Conservation (phyloP, 257 asterid genomes). For the Perilla frutescens region DNA sequence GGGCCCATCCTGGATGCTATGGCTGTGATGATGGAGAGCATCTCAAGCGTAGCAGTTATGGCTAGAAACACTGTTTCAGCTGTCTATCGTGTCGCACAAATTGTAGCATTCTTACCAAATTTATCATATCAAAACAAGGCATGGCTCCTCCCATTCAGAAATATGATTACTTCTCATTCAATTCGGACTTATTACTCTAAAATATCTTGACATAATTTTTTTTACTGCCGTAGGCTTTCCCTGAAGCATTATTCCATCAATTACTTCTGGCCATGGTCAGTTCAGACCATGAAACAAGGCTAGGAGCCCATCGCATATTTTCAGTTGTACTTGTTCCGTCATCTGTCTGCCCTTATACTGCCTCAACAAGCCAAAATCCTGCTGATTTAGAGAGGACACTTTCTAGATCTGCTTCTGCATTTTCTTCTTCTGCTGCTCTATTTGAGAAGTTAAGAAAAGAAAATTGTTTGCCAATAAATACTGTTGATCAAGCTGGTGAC, state of each 20-base stretch:
- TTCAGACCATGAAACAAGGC: constrained; percentile 74
- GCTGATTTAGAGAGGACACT: constrained; percentile 63
- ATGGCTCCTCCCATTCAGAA: constrained; percentile 35
- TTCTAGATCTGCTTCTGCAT: constrained; percentile 69
- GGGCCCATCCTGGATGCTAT: constrained; percentile 80
- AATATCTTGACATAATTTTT: constrained; percentile 20
- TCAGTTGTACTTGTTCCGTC: constrained; percentile 81
- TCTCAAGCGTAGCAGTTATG: constrained; percentile 67
- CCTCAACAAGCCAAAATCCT: constrained; percentile 40
- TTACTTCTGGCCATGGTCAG: constrained; percentile 71
- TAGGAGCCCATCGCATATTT: constrained; percentile 77
- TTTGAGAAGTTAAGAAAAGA: constrained; percentile 61
- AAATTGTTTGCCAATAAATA: constrained; percentile 36
- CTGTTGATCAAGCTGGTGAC: constrained; percentile 50
- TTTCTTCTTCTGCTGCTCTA: constrained; percentile 75
- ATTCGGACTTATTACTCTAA: constrained; percentile 25
- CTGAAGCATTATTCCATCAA: constrained; percentile 81
- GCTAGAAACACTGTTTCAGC: constrained; percentile 72
- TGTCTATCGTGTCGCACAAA: constrained; percentile 68
- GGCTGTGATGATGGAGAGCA: constrained; percentile 85
- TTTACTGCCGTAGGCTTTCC: constrained; percentile 60
- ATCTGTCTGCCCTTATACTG: constrained; percentile 62
- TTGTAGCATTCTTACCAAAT: constrained; percentile 71
- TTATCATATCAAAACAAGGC: constrained; percentile 63
- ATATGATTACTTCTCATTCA: constrained; percentile 27